Evolutionary conservation across 2,329 filamentous ascomycete genomes (phyloP), one percentile per base, ranked within the genome.

Genomic region (Furcasterigmium furcatum): DNA sequence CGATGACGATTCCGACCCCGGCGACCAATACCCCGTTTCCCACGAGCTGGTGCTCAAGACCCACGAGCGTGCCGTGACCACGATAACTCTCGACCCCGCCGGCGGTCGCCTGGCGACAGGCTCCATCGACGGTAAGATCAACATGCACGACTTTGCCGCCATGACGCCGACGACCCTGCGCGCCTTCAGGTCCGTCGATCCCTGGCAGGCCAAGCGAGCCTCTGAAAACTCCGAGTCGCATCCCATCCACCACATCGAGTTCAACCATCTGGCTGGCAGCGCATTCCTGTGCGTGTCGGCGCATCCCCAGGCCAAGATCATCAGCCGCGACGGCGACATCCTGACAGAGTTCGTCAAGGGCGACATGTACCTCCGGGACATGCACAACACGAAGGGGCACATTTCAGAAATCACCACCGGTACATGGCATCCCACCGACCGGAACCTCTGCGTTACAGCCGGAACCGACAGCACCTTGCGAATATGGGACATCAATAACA

Each of bases 301-400:
- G 7, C 88, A 92, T 34, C 85, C 92, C 2, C 92, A 97, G 64
- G 89, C 92, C 12, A 91, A 91, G 64, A 84, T 99, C 20, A 77
- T 97, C 63, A 88, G 82, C 56, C 84, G 94, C 58, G 92, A 99
- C 69, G 94, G 94, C 32, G 89, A 95, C 38, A 77, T 87, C 8
- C 58, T 95, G 41, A 85, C 86, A 1, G 91, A 96, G 60, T 97
- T 96, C 54, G 86, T 91, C 55, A 99, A 99, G 68, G 94, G 94
- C 38, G 94, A 99, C 63, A 97, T 97, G 91, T 99, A 99, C 59
- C 71, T 99, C 54, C 81, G 92, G 45, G 94, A 99, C 64, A 95
- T 97, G 87, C 82, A 96, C 67, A 91, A 97, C 63, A 99, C 94
- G 5, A 97, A 96, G 63, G 94, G 94, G 2, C 94, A 99, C 66